A percentile compares a stretch with the other conserved stretches of the same genome.
Evolutionary conservation across 2,329 filamentous ascomycete species (phyloP).

Genomic region (Myriosclerotinia curreyana): DNA sequence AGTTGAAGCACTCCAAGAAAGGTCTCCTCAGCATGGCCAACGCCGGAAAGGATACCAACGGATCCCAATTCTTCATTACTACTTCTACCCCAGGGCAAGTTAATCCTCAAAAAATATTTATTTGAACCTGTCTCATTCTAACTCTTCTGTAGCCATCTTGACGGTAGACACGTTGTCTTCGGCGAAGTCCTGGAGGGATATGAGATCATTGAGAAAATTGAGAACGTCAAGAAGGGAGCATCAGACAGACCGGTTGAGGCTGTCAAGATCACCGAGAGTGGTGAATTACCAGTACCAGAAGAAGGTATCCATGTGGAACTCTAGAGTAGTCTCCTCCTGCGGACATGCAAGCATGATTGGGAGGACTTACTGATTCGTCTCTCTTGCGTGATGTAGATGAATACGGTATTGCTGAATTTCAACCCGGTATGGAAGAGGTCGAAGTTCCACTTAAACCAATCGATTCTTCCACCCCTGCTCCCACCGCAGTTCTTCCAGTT

Average conservation of each 20-base stretch:
- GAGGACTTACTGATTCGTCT: conserved; percentile 38
- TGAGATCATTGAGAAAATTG: conserved; percentile 75
- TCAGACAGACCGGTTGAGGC: conserved; percentile 66
- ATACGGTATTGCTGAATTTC: conserved; percentile 38
- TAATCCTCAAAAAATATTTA: background rate
- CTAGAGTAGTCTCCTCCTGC: conserved; percentile 49
- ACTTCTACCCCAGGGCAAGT: conserved; percentile 71
- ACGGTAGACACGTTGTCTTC: conserved; percentile 82
- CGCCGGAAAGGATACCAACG: conserved; percentile 80
- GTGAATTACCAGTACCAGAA: conserved; percentile 76
- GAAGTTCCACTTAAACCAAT: conserved; percentile 28
- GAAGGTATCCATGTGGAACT: conserved; percentile 94
- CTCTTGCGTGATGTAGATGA: conserved; percentile 32
- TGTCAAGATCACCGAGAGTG: conserved; percentile 79
- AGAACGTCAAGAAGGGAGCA: conserved; percentile 62
- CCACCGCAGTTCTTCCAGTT: conserved; percentile 29
- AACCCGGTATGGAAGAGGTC: conserved; percentile 34
- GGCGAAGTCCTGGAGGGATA: conserved; percentile 86
- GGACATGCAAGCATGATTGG: conserved; percentile 26
- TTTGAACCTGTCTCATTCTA: conserved; percentile 22
- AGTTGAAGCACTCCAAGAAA: conserved; percentile 86
- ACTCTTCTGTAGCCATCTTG: conserved; percentile 62
- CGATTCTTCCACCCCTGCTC: conserved; percentile 21
- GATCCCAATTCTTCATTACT: conserved; percentile 89
- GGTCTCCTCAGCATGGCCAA: conserved; percentile 84